Conservation (phyloP, 768 basidiomycete genomes). For the Collybia mongolica region DNA sequence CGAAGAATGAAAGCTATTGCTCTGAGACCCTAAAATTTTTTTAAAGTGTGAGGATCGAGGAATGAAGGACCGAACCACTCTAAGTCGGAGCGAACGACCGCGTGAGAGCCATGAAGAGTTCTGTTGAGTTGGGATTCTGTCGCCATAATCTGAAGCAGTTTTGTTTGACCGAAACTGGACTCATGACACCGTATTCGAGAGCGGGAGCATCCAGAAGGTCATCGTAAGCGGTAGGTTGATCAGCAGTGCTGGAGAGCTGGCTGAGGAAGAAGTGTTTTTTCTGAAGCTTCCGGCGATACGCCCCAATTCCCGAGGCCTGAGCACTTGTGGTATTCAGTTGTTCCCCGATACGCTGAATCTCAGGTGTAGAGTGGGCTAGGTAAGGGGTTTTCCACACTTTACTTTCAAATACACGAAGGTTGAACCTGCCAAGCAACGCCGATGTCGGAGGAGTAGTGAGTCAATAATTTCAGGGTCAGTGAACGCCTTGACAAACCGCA, state of each 20-base stretch:
- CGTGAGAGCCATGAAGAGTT: slow-evolving; percentile 29
- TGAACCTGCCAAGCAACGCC: slow-evolving; percentile 41
- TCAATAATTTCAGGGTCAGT: slow-evolving; percentile 48
- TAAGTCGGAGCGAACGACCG: slow-evolving; percentile 37
- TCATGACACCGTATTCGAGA: slow-evolving; percentile 9
- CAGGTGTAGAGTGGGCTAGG: slow-evolving; percentile 11
- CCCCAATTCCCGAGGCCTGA: slow-evolving; percentile 18
- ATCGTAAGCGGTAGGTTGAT: slow-evolving; percentile 11
- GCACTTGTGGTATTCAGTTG: slow-evolving; percentile 17
- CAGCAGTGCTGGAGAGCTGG: slow-evolving; percentile 25
- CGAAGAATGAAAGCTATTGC: slow-evolving; percentile 30
- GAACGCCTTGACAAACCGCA: slow-evolving; percentile 33
- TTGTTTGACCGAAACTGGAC: slow-evolving; percentile 28
- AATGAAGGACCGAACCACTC: slow-evolving; percentile 45
- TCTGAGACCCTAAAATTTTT: slow-evolving; percentile 38
- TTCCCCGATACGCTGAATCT: slow-evolving; percentile 14
- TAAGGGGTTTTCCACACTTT: slow-evolving; percentile 33
- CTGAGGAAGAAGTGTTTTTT: slow-evolving; percentile 29
- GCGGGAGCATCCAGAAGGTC: slow-evolving; percentile 31
- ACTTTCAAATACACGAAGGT: slow-evolving; percentile 31
- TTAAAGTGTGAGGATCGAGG: slow-evolving; percentile 35
- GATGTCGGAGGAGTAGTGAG: slow-evolving; percentile 41
- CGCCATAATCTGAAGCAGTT: slow-evolving; percentile 37
- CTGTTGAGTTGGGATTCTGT: slow-evolving; percentile 40
- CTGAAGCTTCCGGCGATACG: slow-evolving; percentile 21